Evolutionary conservation across 1,284 basidiomycete genomes (phyloP), one percentile per base, ranked within the genome.

Genomic region (Lentinus polychrous): DNA sequence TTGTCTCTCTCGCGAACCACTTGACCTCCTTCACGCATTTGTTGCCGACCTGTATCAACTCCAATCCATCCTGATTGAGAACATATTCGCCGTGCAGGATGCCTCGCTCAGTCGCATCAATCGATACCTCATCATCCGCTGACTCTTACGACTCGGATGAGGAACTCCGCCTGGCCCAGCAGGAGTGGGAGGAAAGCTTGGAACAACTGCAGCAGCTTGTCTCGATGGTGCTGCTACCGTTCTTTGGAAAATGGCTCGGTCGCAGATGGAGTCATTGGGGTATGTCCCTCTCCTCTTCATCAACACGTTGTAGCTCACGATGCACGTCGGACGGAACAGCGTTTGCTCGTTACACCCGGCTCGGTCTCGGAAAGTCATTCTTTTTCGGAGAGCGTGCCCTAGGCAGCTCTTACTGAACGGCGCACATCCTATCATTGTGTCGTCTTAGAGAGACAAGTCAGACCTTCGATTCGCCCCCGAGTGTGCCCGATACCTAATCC

Each of bases 141-240:
- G 60, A 60, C 58, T 78, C 69, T 14, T 78, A 76, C 60, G 83
- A 86, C 63, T 74, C 72, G 6, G 86, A 90, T 54, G 85, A 83
- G 54, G 83, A 86, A 53, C 78, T 79, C 52, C 79, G 78, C 14
- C 70, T 90, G 50, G 88, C 89, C 7, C 87, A 92, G 65, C 76
- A 86, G 59, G 92, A 96, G 70, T 95, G 93, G 93, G 86, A 92
- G 60, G 93, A 95, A 66, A 89, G 85, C 60, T 60, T 95, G 46
- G 70, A 81, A 54, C 91, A 96, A 65, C 75, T 96, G 41, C 82
- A 90, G 60, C 78, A 90, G 58, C 77, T 95, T 23, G 65, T 91
- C 49, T 79, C 86, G 37, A 73, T 92, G 51, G 82, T 94, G 37
- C 70, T 94, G 44, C 72, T 95, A 49, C 93, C 93, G 2, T 87